Percentiles rank a stretch among this genome's conserved stretches.
These are phyloP conservation scores for Polyplosphaeria fusca DNA, from an alignment of 495 filamentous ascomycete species.

Conservation along the genomic window DNA sequence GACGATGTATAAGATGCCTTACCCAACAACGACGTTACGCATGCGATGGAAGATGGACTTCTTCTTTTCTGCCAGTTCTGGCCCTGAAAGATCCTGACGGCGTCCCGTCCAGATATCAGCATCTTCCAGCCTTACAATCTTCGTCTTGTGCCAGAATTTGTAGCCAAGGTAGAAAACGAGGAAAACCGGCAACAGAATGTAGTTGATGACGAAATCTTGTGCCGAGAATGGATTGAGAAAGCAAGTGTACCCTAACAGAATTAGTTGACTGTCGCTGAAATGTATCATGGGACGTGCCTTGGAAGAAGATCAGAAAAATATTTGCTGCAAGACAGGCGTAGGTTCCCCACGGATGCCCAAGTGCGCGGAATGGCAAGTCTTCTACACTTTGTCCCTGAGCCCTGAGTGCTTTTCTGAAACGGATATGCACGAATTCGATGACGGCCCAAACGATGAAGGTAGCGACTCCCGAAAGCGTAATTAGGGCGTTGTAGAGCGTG, in stretches of 20 bases:
- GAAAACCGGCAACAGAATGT: constrained; percentile 66
- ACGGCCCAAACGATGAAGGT: constrained; percentile 67
- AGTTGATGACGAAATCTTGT: constrained; percentile 62
- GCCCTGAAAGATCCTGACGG: constrained; percentile 46
- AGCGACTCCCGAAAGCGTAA: constrained; percentile 53
- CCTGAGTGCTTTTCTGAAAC: constrained; percentile 57
- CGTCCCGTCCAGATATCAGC: constrained; percentile 61
- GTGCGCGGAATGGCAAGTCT: constrained; percentile 57
- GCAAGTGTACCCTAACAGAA: constrained; percentile 43
- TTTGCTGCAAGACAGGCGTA: constrained; percentile 60
- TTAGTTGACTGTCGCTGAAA: not conserved
- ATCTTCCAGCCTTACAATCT: constrained; percentile 50
- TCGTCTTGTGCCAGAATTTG: constrained; percentile 59
- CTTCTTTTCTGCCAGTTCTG: constrained; percentile 19
- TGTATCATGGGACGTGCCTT: constrained; percentile 42
- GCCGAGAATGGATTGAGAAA: constrained; percentile 57
- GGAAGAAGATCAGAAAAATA: constrained; percentile 62
- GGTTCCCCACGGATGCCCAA: constrained; percentile 61
- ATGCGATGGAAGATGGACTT: not conserved
- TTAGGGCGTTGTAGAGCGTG: constrained; percentile 50
- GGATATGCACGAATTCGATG: constrained; percentile 65
- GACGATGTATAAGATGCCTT: too few relatives aligned
- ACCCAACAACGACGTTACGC: constrained; percentile 9
- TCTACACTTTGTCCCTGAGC: constrained; percentile 49
- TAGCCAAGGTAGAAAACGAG: constrained; percentile 56